Base-by-base conservation (phyloP, 768 basidiomycete species). In the Neoboletus subvelutipes region DNA sequence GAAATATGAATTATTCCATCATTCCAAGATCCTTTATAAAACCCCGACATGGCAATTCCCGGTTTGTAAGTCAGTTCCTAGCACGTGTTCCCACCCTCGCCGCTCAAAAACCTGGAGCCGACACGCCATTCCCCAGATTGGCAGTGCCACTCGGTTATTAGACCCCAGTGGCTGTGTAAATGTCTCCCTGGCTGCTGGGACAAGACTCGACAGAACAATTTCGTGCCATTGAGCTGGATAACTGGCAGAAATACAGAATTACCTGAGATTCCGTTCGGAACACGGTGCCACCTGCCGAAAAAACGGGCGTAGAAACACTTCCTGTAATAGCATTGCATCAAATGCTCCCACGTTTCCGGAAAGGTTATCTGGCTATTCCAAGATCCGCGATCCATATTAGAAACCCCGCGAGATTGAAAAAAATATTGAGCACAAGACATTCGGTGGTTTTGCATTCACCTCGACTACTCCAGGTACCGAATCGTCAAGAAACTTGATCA, bases 41-140 rank as follows among this genome's bases (percentile, higher is more conserved):
- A 55, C 67, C 65, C 67, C 67, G 65, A 67, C 67, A 52, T 51
- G 67, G 67, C 42, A 69, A 60, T 41, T 64, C 50, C 67, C 67
- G 67, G 57, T 49, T 53, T 45, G 45, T 50, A 40, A 56, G 45
- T 64, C 49, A 39, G 17, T 63, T n/a, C 37, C 6, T 54, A 56
- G 51, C 67, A 68, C 67, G 64, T 67, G 66, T 43, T 13, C 48
- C 3, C 7, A 10, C 4, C 6, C 39, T 10, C 57, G 51, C 63
- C 64, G 50, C 54, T 40, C 47, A 54, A 61, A 61, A 31, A 34
- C 54, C 50, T 18, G 41, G 5, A 28, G 20, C n/a, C 39, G 17
- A 40, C 18, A 39, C 39, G 39, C 39, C 22, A n/a, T 51, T 52
- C 66, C 66, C 64, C 66, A 15, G 59, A 59, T 57, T 39, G 18